phyloP scores from a whole-genome alignment of 2,329 filamentous ascomycete species.

The Decorospora gaudefroyi region DNA sequence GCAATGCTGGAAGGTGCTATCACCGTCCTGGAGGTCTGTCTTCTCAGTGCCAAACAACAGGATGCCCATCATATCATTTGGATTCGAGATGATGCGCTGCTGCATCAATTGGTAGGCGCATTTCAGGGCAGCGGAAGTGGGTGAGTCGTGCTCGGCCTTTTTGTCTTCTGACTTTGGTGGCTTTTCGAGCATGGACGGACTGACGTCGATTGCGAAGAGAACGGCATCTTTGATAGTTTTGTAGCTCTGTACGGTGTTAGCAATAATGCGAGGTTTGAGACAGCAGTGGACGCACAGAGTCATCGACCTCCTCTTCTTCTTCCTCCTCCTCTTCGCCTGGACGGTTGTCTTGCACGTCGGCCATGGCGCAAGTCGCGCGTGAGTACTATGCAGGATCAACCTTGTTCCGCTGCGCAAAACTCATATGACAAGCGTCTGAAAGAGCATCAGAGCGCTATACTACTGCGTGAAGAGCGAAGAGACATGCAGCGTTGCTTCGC shows the following conservation, averaged over 20 bases:
- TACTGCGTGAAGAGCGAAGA: no score
- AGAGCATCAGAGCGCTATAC: no score
- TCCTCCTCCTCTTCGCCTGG: slow-evolving; percentile 65
- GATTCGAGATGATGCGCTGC: slow-evolving; percentile 95
- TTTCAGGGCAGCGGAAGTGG: slow-evolving; percentile 82
- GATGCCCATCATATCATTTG: slow-evolving; percentile 96
- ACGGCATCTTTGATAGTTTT: slow-evolving; percentile 95
- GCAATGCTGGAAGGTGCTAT: slow-evolving; percentile 80
- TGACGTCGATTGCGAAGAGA: slow-evolving; percentile 93
- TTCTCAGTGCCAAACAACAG: slow-evolving; percentile 87
- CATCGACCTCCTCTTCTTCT: slow-evolving; percentile 71
- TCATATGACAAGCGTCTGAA: no score
- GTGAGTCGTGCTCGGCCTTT: slow-evolving; percentile 77
- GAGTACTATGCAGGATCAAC: background rate
- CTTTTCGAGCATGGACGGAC: slow-evolving; percentile 76
- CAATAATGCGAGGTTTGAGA: background rate
- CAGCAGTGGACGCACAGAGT: slow-evolving; percentile 55
- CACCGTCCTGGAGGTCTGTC: slow-evolving; percentile 56
- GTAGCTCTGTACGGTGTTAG: slow-evolving; percentile 63
- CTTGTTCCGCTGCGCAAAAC: slow-evolving; percentile 1
- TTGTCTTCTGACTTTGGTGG: slow-evolving; percentile 67
- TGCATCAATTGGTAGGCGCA: slow-evolving; percentile 96
- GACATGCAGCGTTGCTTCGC: no score
- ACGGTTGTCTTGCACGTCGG: slow-evolving; percentile 36
- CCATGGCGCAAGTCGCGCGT: slow-evolving; percentile 29